phyloP scores from a whole-genome alignment of 495 filamentous ascomycete genomes.

The Aspergillus incahuasiensis region DNA sequence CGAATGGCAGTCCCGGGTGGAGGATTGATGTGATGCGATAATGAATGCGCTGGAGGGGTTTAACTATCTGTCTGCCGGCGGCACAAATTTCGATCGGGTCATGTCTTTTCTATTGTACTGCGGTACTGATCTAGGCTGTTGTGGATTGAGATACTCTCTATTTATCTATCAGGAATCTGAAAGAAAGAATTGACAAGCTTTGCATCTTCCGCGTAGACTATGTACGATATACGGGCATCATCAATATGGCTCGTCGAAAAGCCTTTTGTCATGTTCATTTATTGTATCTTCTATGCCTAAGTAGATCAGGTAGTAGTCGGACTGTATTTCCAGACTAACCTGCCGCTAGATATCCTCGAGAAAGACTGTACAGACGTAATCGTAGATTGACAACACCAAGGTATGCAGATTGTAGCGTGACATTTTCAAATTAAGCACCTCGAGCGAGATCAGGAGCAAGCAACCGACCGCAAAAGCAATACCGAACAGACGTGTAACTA shows the following conservation, averaged over 20 bases:
- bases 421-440: neutral
- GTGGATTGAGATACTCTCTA: neutral
- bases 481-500: conserved; percentile 10
- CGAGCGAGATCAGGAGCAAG: neutral
- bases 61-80: neutral
- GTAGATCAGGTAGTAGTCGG: neutral
- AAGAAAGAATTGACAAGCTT: neutral
- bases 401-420: conserved; percentile 16
- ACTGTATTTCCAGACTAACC: neutral
- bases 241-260: too few relatives aligned
- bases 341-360: neutral
- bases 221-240: neutral
- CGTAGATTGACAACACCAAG: conserved; percentile 12
- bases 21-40: neutral
- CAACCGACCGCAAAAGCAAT: neutral
- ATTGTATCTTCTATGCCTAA: neutral
- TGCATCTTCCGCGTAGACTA: neutral
- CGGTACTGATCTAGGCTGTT: neutral
- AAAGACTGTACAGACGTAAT: neutral
- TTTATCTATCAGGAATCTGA: neutral
- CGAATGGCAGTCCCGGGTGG: neutral
- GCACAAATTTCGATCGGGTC: neutral
- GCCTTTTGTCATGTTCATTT: too few relatives aligned
- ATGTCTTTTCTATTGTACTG: neutral
- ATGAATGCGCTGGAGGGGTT: neutral